phyloP scores from a whole-genome alignment of 2,329 filamentous ascomycete genomes.

The Penicillium frequentans region DNA sequence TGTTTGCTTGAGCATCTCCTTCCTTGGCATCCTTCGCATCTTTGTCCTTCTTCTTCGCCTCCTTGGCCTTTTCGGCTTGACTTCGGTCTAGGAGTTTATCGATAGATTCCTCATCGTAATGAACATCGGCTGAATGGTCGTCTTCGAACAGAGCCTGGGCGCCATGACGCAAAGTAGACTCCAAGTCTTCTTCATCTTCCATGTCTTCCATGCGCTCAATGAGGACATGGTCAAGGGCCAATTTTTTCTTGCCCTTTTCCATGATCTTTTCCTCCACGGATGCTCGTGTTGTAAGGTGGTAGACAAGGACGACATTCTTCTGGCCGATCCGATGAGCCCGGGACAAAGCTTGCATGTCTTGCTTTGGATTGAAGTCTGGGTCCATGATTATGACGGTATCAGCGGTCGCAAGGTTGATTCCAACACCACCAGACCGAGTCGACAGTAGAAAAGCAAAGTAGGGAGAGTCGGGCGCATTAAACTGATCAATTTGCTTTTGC shows the following conservation, averaged over 20 bases:
- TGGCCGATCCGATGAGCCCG: conserved; percentile 95
- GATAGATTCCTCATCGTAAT: conserved; percentile 79
- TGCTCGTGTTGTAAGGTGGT: conserved; percentile 86
- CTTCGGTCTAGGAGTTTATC: conserved; percentile 88
- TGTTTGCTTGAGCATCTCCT: conserved; percentile 46
- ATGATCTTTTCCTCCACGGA: conserved; percentile 95
- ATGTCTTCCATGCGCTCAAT: conserved; percentile 88
- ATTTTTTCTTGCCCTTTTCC: conserved; percentile 92
- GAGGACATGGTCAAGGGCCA: conserved; percentile 90
- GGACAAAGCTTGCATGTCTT: conserved; percentile 93
- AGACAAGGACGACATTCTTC: conserved; percentile 91
- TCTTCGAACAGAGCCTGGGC: conserved; percentile 84
- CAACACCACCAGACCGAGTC: conserved; percentile 91
- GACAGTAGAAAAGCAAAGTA: conserved; percentile 91
- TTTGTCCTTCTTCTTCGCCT: conserved; percentile 40
- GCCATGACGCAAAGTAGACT: conserved; percentile 84
- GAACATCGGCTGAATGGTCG: conserved; percentile 67
- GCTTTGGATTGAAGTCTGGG: conserved; percentile 95
- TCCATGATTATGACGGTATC: conserved; percentile 98
- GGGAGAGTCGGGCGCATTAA: conserved; percentile 78
- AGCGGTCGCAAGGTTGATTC: conserved; percentile 94
- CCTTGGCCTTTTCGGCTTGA: conserved; percentile 71
- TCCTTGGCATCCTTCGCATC: conserved; percentile 30
- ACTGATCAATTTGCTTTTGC: conserved; percentile 90
- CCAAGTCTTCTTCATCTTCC: conserved; percentile 78